Evolutionary conservation across 2,329 filamentous ascomycete species (phyloP), one percentile per base, ranked within the genome.

Genomic region (Sporothrix inflata): DNA sequence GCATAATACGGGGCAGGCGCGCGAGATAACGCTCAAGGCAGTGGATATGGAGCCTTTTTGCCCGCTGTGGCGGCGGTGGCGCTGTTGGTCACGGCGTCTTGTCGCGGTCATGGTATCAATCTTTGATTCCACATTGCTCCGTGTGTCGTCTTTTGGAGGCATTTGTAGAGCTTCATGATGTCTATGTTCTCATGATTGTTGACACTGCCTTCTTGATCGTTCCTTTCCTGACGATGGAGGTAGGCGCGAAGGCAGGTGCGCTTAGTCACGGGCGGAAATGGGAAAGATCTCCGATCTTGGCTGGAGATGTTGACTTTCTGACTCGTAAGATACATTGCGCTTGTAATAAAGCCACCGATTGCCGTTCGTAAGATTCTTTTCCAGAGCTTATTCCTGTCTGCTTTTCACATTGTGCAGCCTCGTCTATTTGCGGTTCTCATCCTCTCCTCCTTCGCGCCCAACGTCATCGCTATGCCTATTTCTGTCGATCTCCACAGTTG

Each of bases 1-100:
- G 40, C 68, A 70, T 60, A 61, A 61, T 61, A 55, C 40, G 67
- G 55, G 55, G 67, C 67, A 69, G 30, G 21, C 34, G 53, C 53
- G 16, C 14, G 6, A 66, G 61, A 47, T 66, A 60, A 30, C 61
- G 42, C 6, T 16, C 24, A 19, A 21, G 4, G 57, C 19, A 40
- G 30, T 40, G 11, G 60, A 65, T 40, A 57, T 65, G 60, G 38
- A 9, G 61, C 12, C 42, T 66, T 49, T 63, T 30, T 30, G 40
- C 40, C 38, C 21, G n/a, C 60, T 24, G 60, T 65, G 21, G 57
- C 57, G 34, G 27, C 34, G 34, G 55, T 40, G 55, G 34, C 55
- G 34, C n/a, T 21, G 7, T 21, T 19, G 53, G 53, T 61, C 16
- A n/a, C 14, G 19, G 24, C 40, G 11, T 27, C 21, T 53, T 34